Base-by-base conservation (phyloP, 2,329 filamentous ascomycete species). In the Fusarium nurragi region DNA sequence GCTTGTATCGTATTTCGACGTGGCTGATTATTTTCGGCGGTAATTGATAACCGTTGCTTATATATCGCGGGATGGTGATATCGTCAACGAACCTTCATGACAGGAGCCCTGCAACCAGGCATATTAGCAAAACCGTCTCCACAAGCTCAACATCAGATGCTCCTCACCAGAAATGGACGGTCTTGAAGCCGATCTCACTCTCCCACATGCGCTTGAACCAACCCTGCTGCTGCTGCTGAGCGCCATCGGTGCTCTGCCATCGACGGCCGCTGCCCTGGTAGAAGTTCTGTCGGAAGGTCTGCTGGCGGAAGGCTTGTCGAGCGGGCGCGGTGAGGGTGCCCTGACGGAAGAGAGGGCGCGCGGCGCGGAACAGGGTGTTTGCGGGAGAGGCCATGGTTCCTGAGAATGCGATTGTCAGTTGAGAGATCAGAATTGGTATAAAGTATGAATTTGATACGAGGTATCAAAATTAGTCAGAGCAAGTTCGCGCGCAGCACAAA, bases 151-250 rank as follows among this genome's bases (percentile, higher is more conserved):
- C 13, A 19, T 40, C 12, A 22, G 19, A 38, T 32, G 39, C 14
- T 30, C 40, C 70, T 67, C 30, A 94, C 94, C 95, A 99, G 83
- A 99, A 99, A 80, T 99, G 95, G 73, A 99, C 95, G 64, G 95
- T 99, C 89, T 93, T 93, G 71, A 94, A 71, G 48, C 92, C 92
- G 67, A 94, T 79, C 64, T 91, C 90, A 78, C 90, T 93, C 78
- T 92, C 88, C 90, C 90, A 93, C 84, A 96, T 87, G 79, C 88
- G 88, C 83, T 90, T 88, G 78, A 95, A 88, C 83, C 84, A 89
- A 45, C 57, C 38, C 69, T 80, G 73, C 57, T 79, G 76, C 59
- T 77, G 76, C 69, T 72, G 79, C 76, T 69, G 80, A 48, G 79
- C 78, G 65, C 83, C 81, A 38, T 88, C 82, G 40, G 89, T 89